A percentile compares a stretch with the other conserved stretches of the same genome.
Evolutionary conservation across 2,329 filamentous ascomycete species (phyloP).

Genomic region (Immersiporthe knoxdaviesiana): DNA sequence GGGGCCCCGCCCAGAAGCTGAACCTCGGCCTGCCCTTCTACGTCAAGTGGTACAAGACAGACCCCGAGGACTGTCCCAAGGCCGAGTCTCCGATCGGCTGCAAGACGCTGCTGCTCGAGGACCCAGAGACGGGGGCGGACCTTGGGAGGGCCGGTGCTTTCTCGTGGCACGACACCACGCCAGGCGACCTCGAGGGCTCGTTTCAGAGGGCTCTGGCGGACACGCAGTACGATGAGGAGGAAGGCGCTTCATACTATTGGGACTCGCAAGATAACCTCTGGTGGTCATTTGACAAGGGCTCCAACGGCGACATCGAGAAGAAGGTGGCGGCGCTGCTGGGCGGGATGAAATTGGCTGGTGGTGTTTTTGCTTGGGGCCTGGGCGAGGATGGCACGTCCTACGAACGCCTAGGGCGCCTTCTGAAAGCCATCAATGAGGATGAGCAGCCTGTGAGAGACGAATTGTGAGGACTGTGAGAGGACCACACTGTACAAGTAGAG

Average conservation of each 20-base stretch:
- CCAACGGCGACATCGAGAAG: conserved; percentile 51
- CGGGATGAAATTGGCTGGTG: conserved; percentile 63
- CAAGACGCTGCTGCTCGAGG: conserved; percentile 61
- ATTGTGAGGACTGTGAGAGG: conserved; percentile 28
- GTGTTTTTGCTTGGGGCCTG: conserved; percentile 76
- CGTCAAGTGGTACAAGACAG: conserved; percentile 67
- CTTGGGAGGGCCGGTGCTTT: conserved; percentile 56
- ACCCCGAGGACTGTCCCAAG: conserved; percentile 46
- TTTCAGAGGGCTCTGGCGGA: conserved; percentile 58
- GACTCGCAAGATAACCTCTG: conserved; percentile 62
- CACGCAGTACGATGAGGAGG: conserved; percentile 58
- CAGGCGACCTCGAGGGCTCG: conserved; percentile 56
- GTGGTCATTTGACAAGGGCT: conserved; percentile 74
- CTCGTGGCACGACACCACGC: conserved; percentile 61
- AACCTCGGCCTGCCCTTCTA: conserved; percentile 73
- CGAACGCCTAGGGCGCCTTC: conserved; percentile 40
- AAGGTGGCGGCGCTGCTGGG: conserved; percentile 67
- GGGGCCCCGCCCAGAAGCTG: conserved; percentile 60
- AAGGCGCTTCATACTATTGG: conserved; percentile 71
- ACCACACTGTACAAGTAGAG: neutral
- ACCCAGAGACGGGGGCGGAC: conserved; percentile 61
- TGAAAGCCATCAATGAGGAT: conserved; percentile 24
- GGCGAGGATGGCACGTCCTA: conserved; percentile 65
- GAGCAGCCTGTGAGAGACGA: conserved; percentile 30
- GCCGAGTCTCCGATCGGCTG: conserved; percentile 60